These are phyloP conservation scores for Ilyonectria mors-panacis DNA, from an alignment of 2,329 filamentous ascomycete genomes.

Conservation along the genomic window DNA sequence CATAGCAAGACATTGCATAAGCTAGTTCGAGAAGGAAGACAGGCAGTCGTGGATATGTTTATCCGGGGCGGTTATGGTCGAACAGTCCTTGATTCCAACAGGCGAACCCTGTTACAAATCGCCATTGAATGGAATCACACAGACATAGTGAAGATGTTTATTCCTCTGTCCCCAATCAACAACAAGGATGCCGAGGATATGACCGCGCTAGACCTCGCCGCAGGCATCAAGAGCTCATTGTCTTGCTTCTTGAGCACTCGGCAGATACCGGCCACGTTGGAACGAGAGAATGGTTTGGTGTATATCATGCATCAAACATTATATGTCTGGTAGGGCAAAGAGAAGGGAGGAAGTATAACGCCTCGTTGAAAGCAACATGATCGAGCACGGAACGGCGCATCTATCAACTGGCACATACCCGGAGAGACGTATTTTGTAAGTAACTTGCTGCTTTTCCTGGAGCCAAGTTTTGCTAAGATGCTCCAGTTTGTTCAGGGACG, in stretches of 20 bases:
- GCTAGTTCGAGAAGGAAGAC: not conserved
- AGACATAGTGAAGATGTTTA: not conserved
- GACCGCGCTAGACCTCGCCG: not conserved
- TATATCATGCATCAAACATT: not conserved
- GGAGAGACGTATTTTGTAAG: not conserved
- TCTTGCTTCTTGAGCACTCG: not conserved
- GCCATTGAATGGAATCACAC: not conserved
- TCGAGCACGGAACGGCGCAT: accelerated
- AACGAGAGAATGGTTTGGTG: not conserved
- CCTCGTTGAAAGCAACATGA: not conserved
- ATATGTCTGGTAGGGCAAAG: not conserved
- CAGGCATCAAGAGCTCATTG: not conserved
- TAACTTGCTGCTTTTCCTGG: not conserved
- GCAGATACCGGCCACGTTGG: not conserved
- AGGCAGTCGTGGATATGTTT: not conserved
- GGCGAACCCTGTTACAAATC: not conserved
- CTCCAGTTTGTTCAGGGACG: not conserved
- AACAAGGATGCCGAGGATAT: not conserved
- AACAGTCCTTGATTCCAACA: not conserved
- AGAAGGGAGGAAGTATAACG: no score
- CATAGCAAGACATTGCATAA: not conserved
- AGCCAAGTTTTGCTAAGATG: not conserved
- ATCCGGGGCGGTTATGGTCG: not conserved
- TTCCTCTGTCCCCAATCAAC: not conserved
- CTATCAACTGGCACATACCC: not conserved